A percentile compares a stretch with the other conserved stretches of the same genome.
phyloP scores from a whole-genome alignment of 2,329 filamentous ascomycete genomes.

The Bimuria novae-zelandiae region DNA sequence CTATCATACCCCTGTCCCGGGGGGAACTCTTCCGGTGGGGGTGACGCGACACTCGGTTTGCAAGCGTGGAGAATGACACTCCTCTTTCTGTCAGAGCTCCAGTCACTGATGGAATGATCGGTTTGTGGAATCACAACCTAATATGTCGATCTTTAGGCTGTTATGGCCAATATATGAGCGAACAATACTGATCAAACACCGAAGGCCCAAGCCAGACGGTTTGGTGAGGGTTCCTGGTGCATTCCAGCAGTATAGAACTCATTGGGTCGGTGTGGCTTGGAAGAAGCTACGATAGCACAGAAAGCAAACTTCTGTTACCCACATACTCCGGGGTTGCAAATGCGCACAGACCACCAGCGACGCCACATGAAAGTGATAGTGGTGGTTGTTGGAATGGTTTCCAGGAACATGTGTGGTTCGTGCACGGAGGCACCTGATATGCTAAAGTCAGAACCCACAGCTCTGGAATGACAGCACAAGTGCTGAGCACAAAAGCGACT shows the following conservation, averaged over 20 bases:
- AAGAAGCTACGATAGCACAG: background rate
- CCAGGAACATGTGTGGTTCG: background rate
- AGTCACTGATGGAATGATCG: background rate
- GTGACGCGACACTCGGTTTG: background rate
- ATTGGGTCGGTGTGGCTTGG: background rate
- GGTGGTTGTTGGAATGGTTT: background rate
- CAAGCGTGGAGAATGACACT: background rate
- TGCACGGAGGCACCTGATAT: background rate
- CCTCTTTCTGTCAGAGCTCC: background rate
- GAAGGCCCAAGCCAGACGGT: no score
- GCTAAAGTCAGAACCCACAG: background rate
- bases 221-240: no score
- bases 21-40: background rate
- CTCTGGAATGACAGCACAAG: slow-evolving; percentile 13
- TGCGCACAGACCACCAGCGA: background rate
- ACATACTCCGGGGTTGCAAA: background rate
- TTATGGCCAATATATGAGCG: no score
- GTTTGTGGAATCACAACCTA: no score
- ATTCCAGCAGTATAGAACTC: background rate
- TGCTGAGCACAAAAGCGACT: slow-evolving; percentile 16
- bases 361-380: background rate
- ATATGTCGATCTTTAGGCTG: no score
- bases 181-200: no score
- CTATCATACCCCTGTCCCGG: background rate
- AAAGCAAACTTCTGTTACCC: background rate